Evolutionary conservation across 2,329 filamentous ascomycete species (phyloP), one percentile per base, ranked within the genome.

Genomic region (Ophiostoma sp.): DNA sequence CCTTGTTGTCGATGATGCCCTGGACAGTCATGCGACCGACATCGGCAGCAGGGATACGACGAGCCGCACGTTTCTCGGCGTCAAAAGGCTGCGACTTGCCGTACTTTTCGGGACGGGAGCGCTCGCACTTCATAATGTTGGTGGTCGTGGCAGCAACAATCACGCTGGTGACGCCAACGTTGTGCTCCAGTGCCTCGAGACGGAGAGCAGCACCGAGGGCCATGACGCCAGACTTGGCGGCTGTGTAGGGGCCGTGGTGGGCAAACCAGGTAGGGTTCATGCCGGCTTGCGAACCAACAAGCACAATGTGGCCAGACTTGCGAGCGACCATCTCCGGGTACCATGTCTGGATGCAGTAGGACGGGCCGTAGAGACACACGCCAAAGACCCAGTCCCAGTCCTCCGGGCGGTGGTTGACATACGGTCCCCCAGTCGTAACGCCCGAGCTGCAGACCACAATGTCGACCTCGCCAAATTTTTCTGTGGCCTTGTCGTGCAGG

Each of bases 351-450:
- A 73, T 52, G 55, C 64, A 73, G 42, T 73, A 69, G 33, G 66
- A 45, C 2, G 66, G 55, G 17, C 72, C 72, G 55, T 61, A 69
- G 22, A 73, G 52, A 8, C 66, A 68, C 52, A 73, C 72, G 19
- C 64, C 64, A 39, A 69, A 73, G 11, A 73, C 72, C 72, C 72
- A 73, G 39, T 73, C 72, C 72, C 72, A 73, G 55, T 73, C 72
- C n/a, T 73, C 72, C 3, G 50, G 55, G 11, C 72, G 72, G 33
- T 73, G 72, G 33, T 73, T 66, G 36, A 70, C 50, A 28, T 61
- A 69, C 6, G 72, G 72, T 3, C 72, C 72, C 1, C 66, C 52
- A 1, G 72, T 73, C 28, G 72, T 73, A 8, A 73, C 72, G 8
- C 72, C 72, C 3, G 72, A 69, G 28, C 57, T 73, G 66, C 64